These are phyloP conservation scores for Escallonia herrerae DNA, from an alignment of 129 eudicot species.

Conservation along the genomic window DNA sequence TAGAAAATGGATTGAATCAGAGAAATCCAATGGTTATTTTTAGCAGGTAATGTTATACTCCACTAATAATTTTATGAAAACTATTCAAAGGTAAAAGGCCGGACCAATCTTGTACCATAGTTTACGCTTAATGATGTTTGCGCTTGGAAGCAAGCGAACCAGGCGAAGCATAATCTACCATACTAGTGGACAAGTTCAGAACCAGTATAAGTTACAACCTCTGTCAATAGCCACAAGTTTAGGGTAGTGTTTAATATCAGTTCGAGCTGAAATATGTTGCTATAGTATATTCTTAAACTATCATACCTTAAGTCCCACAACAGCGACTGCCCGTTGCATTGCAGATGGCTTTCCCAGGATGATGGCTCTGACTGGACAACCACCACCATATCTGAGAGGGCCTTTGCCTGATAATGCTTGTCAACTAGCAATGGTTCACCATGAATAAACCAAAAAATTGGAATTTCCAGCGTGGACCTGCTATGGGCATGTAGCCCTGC, in stretches of 20 bases:
- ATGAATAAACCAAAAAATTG: conserved; percentile 91
- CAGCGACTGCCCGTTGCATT: conserved; percentile 80
- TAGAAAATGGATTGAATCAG: no score
- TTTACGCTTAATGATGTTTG: no score
- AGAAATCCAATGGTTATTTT: no score
- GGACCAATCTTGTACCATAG: no score
- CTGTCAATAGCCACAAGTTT: neutral
- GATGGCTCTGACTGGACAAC: conserved; percentile 89
- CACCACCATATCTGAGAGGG: conserved; percentile 91
- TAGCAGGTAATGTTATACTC: no score
- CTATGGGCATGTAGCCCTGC: conserved; percentile 86
- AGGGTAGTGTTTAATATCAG: neutral
- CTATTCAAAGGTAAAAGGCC: no score
- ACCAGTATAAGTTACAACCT: conserved; percentile 1
- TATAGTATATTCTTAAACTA: no score
- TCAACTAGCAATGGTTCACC: conserved; percentile 79
- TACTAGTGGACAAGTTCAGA: no score
- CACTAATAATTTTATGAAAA: no score
- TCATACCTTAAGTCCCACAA: conserved; percentile 81
- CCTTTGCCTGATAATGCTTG: conserved; percentile 93
- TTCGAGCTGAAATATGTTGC: no score
- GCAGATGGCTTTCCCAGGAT: conserved; percentile 93
- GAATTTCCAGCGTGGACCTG: conserved; percentile 79
- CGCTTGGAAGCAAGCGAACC: no score
- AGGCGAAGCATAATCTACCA: no score